These are phyloP conservation scores for Diplosphaera chodatii DNA, from an alignment of 139 green algal species.

Conservation along the genomic window DNA sequence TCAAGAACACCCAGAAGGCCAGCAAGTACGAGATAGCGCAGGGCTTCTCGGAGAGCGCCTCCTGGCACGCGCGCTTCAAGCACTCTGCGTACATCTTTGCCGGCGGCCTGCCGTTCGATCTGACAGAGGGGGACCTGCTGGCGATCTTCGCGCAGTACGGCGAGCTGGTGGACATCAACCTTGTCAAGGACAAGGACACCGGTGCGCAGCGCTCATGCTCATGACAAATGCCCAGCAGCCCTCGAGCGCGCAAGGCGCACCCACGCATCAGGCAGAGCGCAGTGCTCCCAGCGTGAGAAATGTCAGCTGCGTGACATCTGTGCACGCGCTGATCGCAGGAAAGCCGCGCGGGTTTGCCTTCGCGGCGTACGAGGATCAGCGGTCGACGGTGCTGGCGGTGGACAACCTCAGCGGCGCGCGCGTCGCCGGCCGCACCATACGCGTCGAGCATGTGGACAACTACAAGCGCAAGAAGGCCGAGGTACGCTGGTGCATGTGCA, in stretches of 20 bases:
- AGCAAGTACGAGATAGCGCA: constrained; percentile 62
- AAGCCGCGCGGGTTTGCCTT: constrained; percentile 93
- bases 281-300: no score
- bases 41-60: constrained; percentile 72
- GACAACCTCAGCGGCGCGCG: constrained; percentile 93
- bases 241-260: no score
- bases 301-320: no score
- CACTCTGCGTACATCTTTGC: constrained; percentile 91
- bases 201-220: no score
- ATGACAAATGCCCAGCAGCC: no score
- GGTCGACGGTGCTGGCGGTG: constrained; percentile 91
- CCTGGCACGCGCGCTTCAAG: constrained; percentile 90
- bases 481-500: no score
- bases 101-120: constrained; percentile 79
- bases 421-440: constrained; percentile 73
- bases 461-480: constrained; percentile 86
- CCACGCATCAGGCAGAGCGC: no score
- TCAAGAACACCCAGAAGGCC: constrained; percentile 89
- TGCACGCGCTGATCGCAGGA: constrained; percentile 13
- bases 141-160: constrained; percentile 96
- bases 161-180: constrained; percentile 92
- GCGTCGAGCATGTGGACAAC: constrained; percentile 95
- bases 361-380: constrained; percentile 96
- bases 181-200: constrained; percentile 58
- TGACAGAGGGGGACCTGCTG: constrained; percentile 96